These are phyloP conservation scores for Pseudotulostoma volvatum DNA, from an alignment of 495 filamentous ascomycete genomes.

Conservation along the genomic window DNA sequence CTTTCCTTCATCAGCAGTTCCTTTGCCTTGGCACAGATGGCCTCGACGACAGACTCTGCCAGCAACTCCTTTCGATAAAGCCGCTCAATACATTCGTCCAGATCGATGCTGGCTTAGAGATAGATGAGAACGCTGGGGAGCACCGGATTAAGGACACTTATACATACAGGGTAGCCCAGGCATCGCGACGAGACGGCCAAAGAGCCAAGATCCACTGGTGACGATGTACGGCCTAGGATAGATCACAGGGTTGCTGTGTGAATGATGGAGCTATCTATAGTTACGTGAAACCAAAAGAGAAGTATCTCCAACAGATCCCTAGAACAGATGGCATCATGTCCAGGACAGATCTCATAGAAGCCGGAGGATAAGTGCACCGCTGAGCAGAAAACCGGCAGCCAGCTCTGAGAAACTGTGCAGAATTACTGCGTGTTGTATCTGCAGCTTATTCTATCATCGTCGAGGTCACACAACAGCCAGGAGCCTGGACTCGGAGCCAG, in stretches of 20 bases:
- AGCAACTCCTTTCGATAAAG: slow-evolving; percentile 93
- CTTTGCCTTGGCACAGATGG: slow-evolving; percentile 97
- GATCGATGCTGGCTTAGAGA: slow-evolving; percentile 71
- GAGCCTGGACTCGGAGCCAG: too few species aligned
- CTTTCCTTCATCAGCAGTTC: slow-evolving; percentile 98
- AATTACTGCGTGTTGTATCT: background rate
- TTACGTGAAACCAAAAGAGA: slow-evolving; percentile 4
- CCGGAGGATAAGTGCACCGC: background rate
- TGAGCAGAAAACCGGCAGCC: too few species aligned
- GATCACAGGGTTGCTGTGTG: slow-evolving; percentile 2
- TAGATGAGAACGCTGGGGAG: slow-evolving; percentile 2
- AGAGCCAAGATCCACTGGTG: slow-evolving; percentile 4
- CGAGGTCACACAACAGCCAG: too few species aligned
- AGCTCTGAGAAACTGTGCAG: background rate
- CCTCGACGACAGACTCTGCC: slow-evolving; percentile 94
- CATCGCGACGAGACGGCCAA: slow-evolving; percentile 34
- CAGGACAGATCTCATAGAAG: slow-evolving; percentile 5
- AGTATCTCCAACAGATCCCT: slow-evolving; percentile 13
- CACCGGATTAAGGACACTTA: slow-evolving; percentile 25
- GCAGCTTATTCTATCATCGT: too few species aligned
- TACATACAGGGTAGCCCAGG: slow-evolving; percentile 78
- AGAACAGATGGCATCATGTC: slow-evolving; percentile 20
- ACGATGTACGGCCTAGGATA: slow-evolving; percentile 2
- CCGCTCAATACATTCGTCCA: slow-evolving; percentile 93
- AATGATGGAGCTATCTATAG: slow-evolving; percentile 4